Conservation (phyloP, 345 rosid genomes). For the Boechera divaricarpa region DNA sequence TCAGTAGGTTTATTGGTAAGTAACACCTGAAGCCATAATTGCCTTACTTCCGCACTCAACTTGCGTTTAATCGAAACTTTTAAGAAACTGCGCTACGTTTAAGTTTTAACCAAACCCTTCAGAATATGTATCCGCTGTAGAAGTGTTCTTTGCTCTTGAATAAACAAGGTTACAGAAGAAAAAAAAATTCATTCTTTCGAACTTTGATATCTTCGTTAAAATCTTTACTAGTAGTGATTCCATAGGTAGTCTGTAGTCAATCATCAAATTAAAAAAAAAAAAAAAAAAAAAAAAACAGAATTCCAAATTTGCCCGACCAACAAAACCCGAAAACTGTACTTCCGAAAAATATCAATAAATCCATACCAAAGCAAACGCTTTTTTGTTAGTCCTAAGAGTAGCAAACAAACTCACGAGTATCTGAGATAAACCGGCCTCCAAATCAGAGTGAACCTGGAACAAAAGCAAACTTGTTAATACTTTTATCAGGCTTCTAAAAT, state of each 20-base stretch:
- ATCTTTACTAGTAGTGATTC: conserved; percentile 6
- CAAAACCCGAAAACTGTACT: conserved; percentile 37
- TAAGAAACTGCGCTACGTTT: no score
- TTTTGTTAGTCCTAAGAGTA: conserved; percentile 42
- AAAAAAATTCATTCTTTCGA: not conserved
- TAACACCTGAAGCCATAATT: no score
- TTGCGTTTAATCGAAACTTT: no score
- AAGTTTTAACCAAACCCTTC: no score
- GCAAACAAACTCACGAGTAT: conserved; percentile 10
- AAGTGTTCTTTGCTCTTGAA: not conserved
- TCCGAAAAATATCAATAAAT: conserved; percentile 26
- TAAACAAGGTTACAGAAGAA: not conserved
- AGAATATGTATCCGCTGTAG: no score
- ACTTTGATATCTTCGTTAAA: conserved; percentile 10
- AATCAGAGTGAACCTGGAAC: conserved; percentile 37
- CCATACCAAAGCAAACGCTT: conserved; percentile 35
- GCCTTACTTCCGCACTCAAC: not conserved
- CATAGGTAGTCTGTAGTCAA: not conserved
- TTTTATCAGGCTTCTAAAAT: not conserved
- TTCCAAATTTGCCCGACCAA: conserved; percentile 10
- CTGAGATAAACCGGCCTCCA: conserved; percentile 24
- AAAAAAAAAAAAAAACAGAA: not conserved
- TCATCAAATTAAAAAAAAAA: conserved; percentile 18
- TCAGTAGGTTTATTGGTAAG: no score
- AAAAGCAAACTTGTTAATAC: not conserved